These are phyloP conservation scores for Eimeria necatrix DNA, from an alignment of 169 alveolate genomes.

Conservation along the genomic window DNA sequence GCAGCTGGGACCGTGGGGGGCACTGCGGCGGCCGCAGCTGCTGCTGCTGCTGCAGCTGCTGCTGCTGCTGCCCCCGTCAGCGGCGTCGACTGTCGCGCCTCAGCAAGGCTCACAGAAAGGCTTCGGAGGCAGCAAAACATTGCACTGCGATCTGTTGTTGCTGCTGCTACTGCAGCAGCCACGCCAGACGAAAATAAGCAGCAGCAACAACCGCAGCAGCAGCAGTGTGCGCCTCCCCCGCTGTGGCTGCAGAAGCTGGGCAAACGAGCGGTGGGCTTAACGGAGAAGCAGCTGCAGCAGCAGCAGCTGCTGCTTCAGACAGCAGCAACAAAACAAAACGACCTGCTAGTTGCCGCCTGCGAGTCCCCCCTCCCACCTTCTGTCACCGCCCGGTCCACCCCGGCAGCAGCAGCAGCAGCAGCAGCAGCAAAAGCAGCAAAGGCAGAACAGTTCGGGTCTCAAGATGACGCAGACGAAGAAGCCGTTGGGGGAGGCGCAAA, in stretches of 20 bases:
- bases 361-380: neutral
- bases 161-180: conserved; percentile 8
- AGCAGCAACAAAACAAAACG: neutral
- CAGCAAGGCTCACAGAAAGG: conserved; percentile 6
- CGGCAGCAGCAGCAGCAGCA: conserved; percentile 8
- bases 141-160: neutral
- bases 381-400: neutral
- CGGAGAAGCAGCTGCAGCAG: conserved; percentile 51
- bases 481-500: neutral
- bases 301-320: neutral
- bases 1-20: neutral
- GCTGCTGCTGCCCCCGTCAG: conserved; percentile 20
- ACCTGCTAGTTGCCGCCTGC: neutral
- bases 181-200: neutral
- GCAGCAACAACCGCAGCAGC: conserved; percentile 11
- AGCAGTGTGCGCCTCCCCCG: neutral
- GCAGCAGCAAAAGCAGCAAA: neutral
- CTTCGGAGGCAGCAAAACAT: conserved; percentile 6
- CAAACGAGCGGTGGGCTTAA: conserved; percentile 12
- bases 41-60: neutral
- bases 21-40: neutral
- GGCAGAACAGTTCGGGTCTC: neutral
- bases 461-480: neutral
- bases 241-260: conserved; percentile 45
- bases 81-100: conserved; percentile 23